These are phyloP conservation scores for Diplodia mutila DNA, from an alignment of 2,329 filamentous ascomycete species.

Conservation along the genomic window DNA sequence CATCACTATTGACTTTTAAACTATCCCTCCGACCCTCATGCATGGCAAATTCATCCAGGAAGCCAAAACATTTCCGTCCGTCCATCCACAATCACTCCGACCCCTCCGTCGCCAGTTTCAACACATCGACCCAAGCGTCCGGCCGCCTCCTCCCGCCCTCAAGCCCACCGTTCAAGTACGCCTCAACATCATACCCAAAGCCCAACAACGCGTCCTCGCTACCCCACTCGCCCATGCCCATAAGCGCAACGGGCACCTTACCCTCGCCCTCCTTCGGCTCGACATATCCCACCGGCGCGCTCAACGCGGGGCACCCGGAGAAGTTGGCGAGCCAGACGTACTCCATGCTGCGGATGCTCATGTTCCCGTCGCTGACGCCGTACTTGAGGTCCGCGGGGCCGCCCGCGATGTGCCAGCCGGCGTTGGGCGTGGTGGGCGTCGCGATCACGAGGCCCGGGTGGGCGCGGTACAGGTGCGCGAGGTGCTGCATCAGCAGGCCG, in stretches of 20 bases:
- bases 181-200: slow-evolving; percentile 58
- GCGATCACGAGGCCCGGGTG: slow-evolving; percentile 78
- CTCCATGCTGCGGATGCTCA: slow-evolving; percentile 76
- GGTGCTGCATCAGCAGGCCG: slow-evolving; percentile 75
- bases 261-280: slow-evolving; percentile 61
- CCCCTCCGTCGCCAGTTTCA: slow-evolving; percentile 32
- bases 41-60: neutral
- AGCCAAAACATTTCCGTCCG: no score
- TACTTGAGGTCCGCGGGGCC: slow-evolving; percentile 63
- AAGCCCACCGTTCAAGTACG: slow-evolving; percentile 46
- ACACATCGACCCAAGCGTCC: slow-evolving; percentile 45
- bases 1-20: neutral
- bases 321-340: slow-evolving; percentile 88
- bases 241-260: slow-evolving; percentile 57
- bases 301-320: slow-evolving; percentile 75
- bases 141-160: slow-evolving; percentile 43
- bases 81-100: neutral
- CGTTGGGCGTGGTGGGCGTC: slow-evolving; percentile 74
- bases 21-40: neutral
- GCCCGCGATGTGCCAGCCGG: slow-evolving; percentile 70
- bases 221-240: slow-evolving; percentile 61
- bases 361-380: slow-evolving; percentile 75
- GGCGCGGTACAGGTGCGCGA: slow-evolving; percentile 69
- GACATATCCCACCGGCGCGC: slow-evolving; percentile 74
- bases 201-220: slow-evolving; percentile 56